Conservation (phyloP, 129 eudicot species). For the Mikania micrantha region DNA sequence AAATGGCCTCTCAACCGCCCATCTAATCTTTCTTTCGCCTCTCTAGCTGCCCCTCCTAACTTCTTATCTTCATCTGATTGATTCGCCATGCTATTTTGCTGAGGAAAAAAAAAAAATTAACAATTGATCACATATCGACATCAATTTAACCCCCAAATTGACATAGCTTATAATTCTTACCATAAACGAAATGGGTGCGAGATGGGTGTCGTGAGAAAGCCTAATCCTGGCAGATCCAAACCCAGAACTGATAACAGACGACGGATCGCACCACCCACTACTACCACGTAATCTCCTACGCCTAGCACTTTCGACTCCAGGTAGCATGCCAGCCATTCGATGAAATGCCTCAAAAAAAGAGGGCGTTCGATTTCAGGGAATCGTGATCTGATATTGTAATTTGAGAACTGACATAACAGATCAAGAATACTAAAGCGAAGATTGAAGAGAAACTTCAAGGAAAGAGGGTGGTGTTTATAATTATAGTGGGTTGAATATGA, state of each 20-base stretch:
- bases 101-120: background rate
- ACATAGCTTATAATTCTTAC: constrained; percentile 5
- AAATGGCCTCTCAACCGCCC: constrained; percentile 46
- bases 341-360: background rate
- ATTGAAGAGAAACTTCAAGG: background rate
- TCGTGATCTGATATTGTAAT: background rate
- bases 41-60: constrained; percentile 47
- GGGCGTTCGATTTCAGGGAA: background rate
- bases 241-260: constrained; percentile 2
- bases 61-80: constrained; percentile 47
- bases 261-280: constrained; percentile 24
- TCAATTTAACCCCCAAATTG: constrained; percentile 1
- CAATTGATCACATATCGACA: background rate
- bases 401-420: background rate
- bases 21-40: constrained; percentile 60
- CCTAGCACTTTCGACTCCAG: constrained; percentile 51
- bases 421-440: background rate
- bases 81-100: constrained; percentile 33
- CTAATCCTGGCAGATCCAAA: constrained; percentile 19
- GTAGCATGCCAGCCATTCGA: constrained; percentile 52
- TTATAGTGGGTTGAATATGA: background rate
- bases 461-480: background rate
- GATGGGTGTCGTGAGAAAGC: constrained; percentile 23
- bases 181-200: constrained; percentile 20
- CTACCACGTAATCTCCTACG: constrained; percentile 34